phyloP scores from a whole-genome alignment of 306 rosid species.

The Begonia fuchsioides region DNA sequence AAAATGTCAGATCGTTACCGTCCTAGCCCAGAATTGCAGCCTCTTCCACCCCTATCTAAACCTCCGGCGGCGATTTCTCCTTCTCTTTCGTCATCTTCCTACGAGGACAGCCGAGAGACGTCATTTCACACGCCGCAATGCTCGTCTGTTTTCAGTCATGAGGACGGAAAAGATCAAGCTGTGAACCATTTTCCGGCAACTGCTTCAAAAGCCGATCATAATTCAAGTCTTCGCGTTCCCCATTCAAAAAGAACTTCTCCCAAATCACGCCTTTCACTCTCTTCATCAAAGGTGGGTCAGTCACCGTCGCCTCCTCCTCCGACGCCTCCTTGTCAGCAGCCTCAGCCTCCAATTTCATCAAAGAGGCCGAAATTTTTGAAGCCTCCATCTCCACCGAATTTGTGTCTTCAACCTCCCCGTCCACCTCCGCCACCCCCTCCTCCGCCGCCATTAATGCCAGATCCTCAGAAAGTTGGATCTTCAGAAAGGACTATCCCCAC shows the following conservation, averaged over 20 bases:
- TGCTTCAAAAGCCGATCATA: conserved; percentile 6
- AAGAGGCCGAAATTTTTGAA: conserved; percentile 49
- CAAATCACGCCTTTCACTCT: conserved; percentile 38
- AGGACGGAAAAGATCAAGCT: no score
- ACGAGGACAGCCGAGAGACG: conserved; percentile 38
- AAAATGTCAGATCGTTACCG: conserved; percentile 80
- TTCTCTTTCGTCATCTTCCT: conserved; percentile 29
- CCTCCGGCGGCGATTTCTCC: conserved; percentile 29
- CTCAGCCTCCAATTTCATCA: conserved; percentile 11
- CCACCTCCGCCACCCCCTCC: conserved; percentile 21
- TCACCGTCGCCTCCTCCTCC: conserved; percentile 21
- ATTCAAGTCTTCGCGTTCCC: conserved; percentile 21
- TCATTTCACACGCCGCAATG: conserved; percentile 68
- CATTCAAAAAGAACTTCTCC: conserved; percentile 71
- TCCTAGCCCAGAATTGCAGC: conserved; percentile 92
- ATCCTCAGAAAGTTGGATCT: conserved; percentile 12
- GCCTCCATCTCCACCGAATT: conserved; percentile 27
- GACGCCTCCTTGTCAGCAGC: conserved; percentile 3
- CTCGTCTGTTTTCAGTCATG: conserved; percentile 40
- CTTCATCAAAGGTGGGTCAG: conserved; percentile 24
- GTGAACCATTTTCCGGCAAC: conserved; percentile 26
- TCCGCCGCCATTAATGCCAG: conserved; percentile 14
- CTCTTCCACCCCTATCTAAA: conserved; percentile 58
- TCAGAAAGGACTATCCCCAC: conserved; percentile 15
- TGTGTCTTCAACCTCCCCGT: conserved; percentile 11